phyloP scores from a whole-genome alignment of 1,139 yeast species.

The Lodderomyces margitis region DNA sequence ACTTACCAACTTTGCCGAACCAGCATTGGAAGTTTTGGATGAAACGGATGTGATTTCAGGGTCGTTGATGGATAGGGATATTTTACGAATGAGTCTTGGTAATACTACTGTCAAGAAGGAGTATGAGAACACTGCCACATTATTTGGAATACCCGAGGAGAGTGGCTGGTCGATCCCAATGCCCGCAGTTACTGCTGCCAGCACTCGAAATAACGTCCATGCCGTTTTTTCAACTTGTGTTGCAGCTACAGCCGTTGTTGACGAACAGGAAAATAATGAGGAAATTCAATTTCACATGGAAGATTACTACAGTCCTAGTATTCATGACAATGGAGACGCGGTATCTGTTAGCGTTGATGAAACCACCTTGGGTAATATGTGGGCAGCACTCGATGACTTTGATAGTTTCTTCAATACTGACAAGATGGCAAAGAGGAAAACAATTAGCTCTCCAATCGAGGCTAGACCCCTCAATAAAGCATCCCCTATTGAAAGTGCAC shows the following conservation, averaged over 20 bases:
- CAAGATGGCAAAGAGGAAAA: slow-evolving; percentile 33
- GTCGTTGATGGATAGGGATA: slow-evolving; percentile 85
- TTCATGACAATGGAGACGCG: slow-evolving; percentile 30
- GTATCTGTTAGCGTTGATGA: slow-evolving; percentile 50
- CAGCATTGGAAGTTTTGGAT: slow-evolving; percentile 86
- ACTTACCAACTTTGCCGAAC: slow-evolving; percentile 83
- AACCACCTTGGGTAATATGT: slow-evolving; percentile 85
- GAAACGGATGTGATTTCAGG: slow-evolving; percentile 86
- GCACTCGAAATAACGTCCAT: slow-evolving; percentile 89
- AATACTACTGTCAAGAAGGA: slow-evolving; percentile 75
- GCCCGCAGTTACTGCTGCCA: slow-evolving; percentile 87
- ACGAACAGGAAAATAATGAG: slow-evolving; percentile 30
- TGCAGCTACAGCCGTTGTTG: slow-evolving; percentile 31
- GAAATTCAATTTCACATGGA: slow-evolving; percentile 65
- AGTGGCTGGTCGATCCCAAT: slow-evolving; percentile 97
- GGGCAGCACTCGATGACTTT: slow-evolving; percentile 93
- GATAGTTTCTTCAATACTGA: slow-evolving; percentile 90
- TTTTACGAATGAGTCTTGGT: slow-evolving; percentile 87
- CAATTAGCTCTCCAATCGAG: background rate
- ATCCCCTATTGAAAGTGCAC: slow-evolving; percentile 63
- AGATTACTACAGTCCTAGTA: slow-evolving; percentile 51
- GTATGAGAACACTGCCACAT: slow-evolving; percentile 80
- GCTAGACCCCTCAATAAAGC: background rate
- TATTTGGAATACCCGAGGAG: slow-evolving; percentile 96
- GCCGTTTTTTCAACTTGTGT: slow-evolving; percentile 89